Evolutionary conservation across 179 eudicot species (phyloP), one percentile per base, ranked within the genome.

Genomic region (Silene vulgaris): DNA sequence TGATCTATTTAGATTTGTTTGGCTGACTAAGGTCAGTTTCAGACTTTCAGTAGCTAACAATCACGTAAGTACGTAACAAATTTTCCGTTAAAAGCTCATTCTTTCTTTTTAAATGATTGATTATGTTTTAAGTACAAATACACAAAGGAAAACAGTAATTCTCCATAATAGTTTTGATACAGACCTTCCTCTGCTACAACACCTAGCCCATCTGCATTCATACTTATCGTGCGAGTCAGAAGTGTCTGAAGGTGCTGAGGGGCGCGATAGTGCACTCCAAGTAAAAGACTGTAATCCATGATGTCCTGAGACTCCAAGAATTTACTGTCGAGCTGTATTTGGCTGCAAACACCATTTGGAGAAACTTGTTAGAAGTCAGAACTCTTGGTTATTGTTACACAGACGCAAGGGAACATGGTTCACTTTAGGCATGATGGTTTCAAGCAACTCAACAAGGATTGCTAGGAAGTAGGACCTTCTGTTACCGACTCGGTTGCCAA

Each of bases 261-360:
- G 28, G 98, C 98, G 40, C 98, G 94, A 75, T 89, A 94, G 81
- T 94, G 98, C 68, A 94, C 98, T 80, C 97, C 98, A 23, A 92
- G 79, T 84, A 94, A 78, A 77, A 95, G 97, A 74, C 99, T 95
- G 88, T 95, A 95, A 80, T 95, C 99, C 99, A 95, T 95, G 52
- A 95, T 95, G 72, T 88, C 75, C 78, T 92, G 90, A 73, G 88
- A 85, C 85, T 90, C 97, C 84, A 95, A 79, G 80, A 95, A 95
- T 72, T 90, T 82, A 82, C 97, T 90, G 78, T 95, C 99, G 76
- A 80, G 90, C 88, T 92, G 86, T 66, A 94, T 94, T 90, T 94
- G 98, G 83, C 97, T 92, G 87, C 85, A 86, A 11, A 74, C 13
- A 64, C 43, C 74, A 72, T 30, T 26, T 30, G 48, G 19, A 19